Evolutionary conservation across 495 filamentous ascomycete genomes (phyloP).

Genomic region (Diplogelasinospora grovesii): DNA sequence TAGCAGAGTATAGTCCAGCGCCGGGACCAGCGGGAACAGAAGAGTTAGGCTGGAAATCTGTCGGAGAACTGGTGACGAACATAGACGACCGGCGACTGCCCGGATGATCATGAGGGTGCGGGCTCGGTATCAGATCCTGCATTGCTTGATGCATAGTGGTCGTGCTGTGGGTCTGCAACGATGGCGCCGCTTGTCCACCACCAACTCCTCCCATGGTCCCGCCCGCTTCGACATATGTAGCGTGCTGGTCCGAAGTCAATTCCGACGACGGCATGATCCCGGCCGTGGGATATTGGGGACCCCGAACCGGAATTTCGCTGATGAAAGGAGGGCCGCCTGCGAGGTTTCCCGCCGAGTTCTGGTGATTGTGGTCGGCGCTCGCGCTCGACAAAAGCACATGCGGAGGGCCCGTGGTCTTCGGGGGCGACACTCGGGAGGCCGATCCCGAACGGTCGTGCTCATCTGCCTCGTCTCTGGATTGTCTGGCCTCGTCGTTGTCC

Average conservation of each 20-base stretch:
- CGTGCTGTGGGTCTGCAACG: slow-evolving; percentile 15
- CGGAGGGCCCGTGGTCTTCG: slow-evolving; percentile 16
- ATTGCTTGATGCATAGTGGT: slow-evolving; percentile 27
- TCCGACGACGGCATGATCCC: slow-evolving; percentile 22
- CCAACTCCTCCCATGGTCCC: slow-evolving; percentile 13
- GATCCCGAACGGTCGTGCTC: slow-evolving; percentile 13
- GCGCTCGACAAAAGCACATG: slow-evolving; percentile 22
- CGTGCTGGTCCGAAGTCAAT: slow-evolving; percentile 22
- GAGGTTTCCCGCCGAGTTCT: slow-evolving; percentile 26
- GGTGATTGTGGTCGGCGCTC: slow-evolving; percentile 23
- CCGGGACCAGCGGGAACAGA: too few relatives aligned
- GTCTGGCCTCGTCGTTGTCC: slow-evolving; percentile 24
- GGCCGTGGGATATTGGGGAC: slow-evolving; percentile 19
- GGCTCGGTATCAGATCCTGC: slow-evolving; percentile 29
- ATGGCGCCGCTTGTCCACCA: slow-evolving; percentile 15
- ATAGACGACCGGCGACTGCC: slow-evolving; percentile 19
- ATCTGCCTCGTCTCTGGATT: slow-evolving; percentile 18
- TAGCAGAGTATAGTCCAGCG: slow-evolving; percentile 23
- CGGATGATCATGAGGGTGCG: slow-evolving; percentile 30
- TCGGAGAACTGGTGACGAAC: slow-evolving; percentile 25
- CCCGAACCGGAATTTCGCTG: slow-evolving; percentile 23
- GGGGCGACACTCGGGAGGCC: slow-evolving; percentile 18
- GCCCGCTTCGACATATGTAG: slow-evolving; percentile 30
- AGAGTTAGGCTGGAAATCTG: slow-evolving; percentile 30
- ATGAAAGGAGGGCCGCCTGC: slow-evolving; percentile 20